Percentiles rank a stretch among this genome's conserved stretches.
These are phyloP conservation scores for Rusavskia elegans DNA, from an alignment of 495 filamentous ascomycete genomes.

Conservation along the genomic window DNA sequence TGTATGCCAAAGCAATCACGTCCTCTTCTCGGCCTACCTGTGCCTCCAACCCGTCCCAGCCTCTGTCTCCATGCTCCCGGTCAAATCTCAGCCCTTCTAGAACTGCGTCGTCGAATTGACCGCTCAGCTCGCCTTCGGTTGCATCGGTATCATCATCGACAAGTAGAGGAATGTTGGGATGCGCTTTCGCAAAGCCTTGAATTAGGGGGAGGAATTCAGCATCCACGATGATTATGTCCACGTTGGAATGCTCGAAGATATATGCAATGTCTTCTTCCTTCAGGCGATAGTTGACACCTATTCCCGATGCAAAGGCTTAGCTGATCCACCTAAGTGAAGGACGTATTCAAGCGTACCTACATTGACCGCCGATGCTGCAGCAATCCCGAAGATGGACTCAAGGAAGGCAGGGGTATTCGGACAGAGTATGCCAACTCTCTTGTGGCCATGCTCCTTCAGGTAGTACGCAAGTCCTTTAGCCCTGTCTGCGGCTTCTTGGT, in stretches of 20 bases:
- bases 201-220: constrained; percentile 59
- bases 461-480: constrained; percentile 79
- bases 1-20: constrained; percentile 76
- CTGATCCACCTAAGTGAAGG: background rate
- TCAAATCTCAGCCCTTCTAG: constrained; percentile 66
- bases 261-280: constrained; percentile 80
- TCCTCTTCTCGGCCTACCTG: constrained; percentile 61
- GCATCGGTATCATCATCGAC: constrained; percentile 77
- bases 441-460: constrained; percentile 51
- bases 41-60: constrained; percentile 62
- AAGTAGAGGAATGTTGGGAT: constrained; percentile 50
- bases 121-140: constrained; percentile 53
- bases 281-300: constrained; percentile 75
- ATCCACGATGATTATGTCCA: constrained; percentile 80
- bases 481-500: constrained; percentile 67
- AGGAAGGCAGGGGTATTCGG: constrained; percentile 93
- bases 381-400: constrained; percentile 77
- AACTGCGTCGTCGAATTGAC: constrained; percentile 74
- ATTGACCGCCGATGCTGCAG: constrained; percentile 66
- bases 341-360: constrained; percentile 31
- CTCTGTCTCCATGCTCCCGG: constrained; percentile 36
- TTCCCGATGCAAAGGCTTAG: background rate
- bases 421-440: constrained; percentile 62
- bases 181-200: constrained; percentile 37
- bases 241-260: constrained; percentile 74